phyloP scores from a whole-genome alignment of 257 asterid species.

The Solanum tarijense region DNA sequence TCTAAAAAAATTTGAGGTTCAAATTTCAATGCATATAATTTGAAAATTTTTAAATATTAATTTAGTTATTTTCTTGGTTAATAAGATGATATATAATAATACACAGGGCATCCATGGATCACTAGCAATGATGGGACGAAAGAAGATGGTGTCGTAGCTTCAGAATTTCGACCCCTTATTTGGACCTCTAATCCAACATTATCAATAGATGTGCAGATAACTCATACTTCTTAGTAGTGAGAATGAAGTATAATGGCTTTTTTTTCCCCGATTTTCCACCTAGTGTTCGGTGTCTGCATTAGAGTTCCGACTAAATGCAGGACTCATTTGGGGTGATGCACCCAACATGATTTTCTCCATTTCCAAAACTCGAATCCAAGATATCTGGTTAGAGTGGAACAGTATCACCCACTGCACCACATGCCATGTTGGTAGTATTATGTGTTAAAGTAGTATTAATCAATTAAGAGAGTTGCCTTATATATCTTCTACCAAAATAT shows the following conservation, averaged over 20 bases:
- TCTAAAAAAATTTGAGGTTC: background rate
- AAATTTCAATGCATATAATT: background rate
- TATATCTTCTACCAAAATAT: background rate
- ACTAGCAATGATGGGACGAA: conserved; percentile 17
- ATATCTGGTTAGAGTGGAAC: background rate
- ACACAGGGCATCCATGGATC: conserved; percentile 64
- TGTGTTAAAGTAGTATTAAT: background rate
- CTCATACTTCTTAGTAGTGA: background rate
- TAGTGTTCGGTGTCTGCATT: background rate
- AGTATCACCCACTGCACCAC: background rate
- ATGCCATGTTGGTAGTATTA: background rate
- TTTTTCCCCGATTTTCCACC: background rate
- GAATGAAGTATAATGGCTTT: background rate
- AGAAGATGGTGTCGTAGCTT: conserved; percentile 13
- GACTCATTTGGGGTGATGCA: background rate
- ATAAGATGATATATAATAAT: background rate
- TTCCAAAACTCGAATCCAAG: background rate
- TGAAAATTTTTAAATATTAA: background rate
- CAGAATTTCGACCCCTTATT: conserved; percentile 1
- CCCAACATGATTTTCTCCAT: too few relatives aligned
- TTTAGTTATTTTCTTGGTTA: background rate
- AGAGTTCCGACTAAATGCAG: background rate
- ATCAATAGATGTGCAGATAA: background rate
- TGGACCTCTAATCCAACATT: background rate
- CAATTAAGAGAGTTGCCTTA: background rate